Evolutionary conservation across 768 basidiomycete species (phyloP).

Genomic region (Pisolithus sp.): DNA sequence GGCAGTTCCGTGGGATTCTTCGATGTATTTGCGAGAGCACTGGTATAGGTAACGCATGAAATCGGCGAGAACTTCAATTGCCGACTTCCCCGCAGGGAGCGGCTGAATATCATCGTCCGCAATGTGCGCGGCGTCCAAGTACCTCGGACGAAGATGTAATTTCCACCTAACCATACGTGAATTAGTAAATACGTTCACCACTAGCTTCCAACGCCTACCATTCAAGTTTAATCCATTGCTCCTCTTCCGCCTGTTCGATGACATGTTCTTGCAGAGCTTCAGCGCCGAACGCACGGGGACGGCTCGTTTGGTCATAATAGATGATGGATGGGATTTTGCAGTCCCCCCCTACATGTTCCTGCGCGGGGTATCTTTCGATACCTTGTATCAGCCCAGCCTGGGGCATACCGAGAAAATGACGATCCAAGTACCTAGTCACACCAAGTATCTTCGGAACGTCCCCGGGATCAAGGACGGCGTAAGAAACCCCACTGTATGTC

Average conservation of each 20-base stretch:
- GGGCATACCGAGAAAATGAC: not conserved
- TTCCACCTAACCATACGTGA: conserved; percentile 24
- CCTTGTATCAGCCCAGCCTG: conserved; percentile 1
- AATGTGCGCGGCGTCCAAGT: conserved; percentile 26
- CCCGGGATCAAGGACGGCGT: conserved; percentile 36
- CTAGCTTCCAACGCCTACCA: conserved; percentile 26
- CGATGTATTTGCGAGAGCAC: conserved; percentile 42
- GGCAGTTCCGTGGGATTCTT: conserved; percentile 39
- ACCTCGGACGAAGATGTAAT: conserved; percentile 33
- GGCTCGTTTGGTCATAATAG: conserved; percentile 38
- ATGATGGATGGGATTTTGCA: conserved; percentile 45
- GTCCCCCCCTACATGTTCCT: conserved; percentile 37
- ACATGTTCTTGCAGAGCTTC: conserved; percentile 38
- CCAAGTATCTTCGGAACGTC: conserved; percentile 31
- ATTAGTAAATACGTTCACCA: not conserved
- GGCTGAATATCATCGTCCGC: conserved; percentile 31
- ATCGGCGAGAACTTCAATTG: conserved; percentile 40
- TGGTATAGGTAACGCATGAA: conserved; percentile 40
- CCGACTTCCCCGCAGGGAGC: conserved; percentile 37
- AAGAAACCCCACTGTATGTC: conserved; percentile 36
- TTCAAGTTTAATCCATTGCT: conserved; percentile 41
- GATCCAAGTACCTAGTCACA: conserved; percentile 22
- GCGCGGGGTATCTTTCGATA: conserved; percentile 31
- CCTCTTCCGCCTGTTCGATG: conserved; percentile 35
- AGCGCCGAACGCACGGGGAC: conserved; percentile 37